These are phyloP conservation scores for Stachybotrys elegans DNA, from an alignment of 2,329 filamentous ascomycete species.

Conservation along the genomic window DNA sequence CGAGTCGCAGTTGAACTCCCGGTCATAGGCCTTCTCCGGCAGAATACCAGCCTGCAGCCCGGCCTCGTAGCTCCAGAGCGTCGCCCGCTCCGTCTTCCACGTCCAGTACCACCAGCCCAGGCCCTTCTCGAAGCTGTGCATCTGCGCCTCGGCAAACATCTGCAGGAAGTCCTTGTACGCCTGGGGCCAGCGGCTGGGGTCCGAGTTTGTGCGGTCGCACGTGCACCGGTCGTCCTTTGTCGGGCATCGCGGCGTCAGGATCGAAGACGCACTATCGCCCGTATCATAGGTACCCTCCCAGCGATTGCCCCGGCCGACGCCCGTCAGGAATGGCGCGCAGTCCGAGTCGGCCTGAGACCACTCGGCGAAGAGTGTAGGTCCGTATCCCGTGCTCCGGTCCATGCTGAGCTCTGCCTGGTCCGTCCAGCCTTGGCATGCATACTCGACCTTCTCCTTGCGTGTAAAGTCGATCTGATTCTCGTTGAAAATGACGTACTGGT, in stretches of 20 bases:
- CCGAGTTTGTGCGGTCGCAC: slow-evolving; percentile 72
- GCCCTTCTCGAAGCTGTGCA: slow-evolving; percentile 86
- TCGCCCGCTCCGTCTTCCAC: slow-evolving; percentile 81
- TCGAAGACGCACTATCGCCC: slow-evolving; percentile 54
- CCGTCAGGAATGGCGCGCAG: slow-evolving; percentile 81
- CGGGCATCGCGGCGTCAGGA: slow-evolving; percentile 72
- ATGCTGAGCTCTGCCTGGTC: slow-evolving; percentile 69
- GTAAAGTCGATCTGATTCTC: slow-evolving; percentile 74
- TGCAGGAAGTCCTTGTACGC: slow-evolving; percentile 80
- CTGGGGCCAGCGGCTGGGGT: slow-evolving; percentile 59
- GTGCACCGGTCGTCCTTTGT: slow-evolving; percentile 59
- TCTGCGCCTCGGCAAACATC: slow-evolving; percentile 93
- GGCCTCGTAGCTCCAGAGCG: slow-evolving; percentile 89
- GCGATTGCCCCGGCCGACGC: slow-evolving; percentile 80
- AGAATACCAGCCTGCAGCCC: slow-evolving; percentile 74
- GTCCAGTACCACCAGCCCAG: slow-evolving; percentile 99
- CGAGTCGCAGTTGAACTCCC: slow-evolving; percentile 62
- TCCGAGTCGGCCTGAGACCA: slow-evolving; percentile 98
- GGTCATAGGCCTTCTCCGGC: slow-evolving; percentile 67
- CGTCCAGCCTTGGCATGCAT: slow-evolving; percentile 85
- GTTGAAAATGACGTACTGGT: slow-evolving; percentile 99
- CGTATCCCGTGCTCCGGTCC: slow-evolving; percentile 73
- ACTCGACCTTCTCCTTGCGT: slow-evolving; percentile 78
- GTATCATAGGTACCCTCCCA: slow-evolving; percentile 86
- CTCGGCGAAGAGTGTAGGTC: slow-evolving; percentile 90